Evolutionary conservation across 768 basidiomycete genomes (phyloP).

Genomic region (Xanthoconium stramineum): DNA sequence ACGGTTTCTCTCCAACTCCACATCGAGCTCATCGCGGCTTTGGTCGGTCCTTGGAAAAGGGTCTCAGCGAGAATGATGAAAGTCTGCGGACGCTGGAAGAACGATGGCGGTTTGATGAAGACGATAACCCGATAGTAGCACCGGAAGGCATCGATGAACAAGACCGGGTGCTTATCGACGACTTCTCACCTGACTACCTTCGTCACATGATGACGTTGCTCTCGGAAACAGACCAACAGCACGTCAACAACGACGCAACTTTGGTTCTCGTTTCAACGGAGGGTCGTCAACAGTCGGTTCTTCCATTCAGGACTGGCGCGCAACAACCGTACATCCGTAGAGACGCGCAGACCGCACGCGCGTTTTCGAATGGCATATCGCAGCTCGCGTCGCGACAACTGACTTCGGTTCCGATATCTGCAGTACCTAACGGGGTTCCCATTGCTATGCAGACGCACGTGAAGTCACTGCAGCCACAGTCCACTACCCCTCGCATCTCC

Average conservation of each 20-base stretch:
- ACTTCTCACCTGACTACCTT: conserved; percentile 61
- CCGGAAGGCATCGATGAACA: conserved; percentile 65
- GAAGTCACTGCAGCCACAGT: conserved; percentile 58
- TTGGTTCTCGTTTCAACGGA: conserved; percentile 42
- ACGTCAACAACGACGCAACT: conserved; percentile 49
- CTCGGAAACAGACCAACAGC: conserved; percentile 50
- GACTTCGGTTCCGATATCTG: conserved; percentile 19
- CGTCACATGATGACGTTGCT: conserved; percentile 55
- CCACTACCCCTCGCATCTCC: conserved; percentile 52
- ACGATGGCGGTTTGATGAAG: conserved; percentile 67
- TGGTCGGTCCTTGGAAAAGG: conserved; percentile 27
- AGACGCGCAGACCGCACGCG: conserved; percentile 23
- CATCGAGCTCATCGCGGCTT: conserved; percentile 12
- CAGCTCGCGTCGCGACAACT: conserved; percentile 24
- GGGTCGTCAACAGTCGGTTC: conserved; percentile 47
- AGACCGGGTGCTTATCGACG: conserved; percentile 67
- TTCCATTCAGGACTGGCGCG: conserved; percentile 44
- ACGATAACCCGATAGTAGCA: conserved; percentile 55
- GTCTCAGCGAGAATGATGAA: conserved; percentile 30
- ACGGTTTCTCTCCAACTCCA: conserved; percentile 17
- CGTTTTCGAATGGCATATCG: conserved; percentile 25
- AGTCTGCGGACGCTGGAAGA: conserved; percentile 47
- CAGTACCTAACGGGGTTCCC: conserved; percentile 44
- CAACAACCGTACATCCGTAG: conserved; percentile 29
- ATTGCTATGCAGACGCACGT: conserved; percentile 59